Base-by-base conservation (phyloP, 345 rosid genomes). In the Hirschfeldia incana region DNA sequence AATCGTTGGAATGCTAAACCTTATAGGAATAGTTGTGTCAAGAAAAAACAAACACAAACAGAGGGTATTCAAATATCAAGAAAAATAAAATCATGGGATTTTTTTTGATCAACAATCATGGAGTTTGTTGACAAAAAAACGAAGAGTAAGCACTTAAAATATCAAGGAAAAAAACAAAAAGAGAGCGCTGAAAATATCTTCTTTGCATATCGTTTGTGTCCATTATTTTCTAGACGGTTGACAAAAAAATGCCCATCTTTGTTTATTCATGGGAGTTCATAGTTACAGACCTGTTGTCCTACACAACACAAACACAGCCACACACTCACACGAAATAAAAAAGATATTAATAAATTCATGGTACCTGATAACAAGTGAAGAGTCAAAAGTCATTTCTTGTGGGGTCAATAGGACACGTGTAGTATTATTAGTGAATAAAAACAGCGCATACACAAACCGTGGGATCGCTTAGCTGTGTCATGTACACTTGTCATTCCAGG, bases 391-490 rank as follows among this genome's bases (percentile, higher is more conserved):
- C 2, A 27, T 16, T 0, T 1, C 13, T 7, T 0, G 16, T 12
- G 8, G 2, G 15, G 15, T 16, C 29, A 49, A 21, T 1, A 4
- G 0, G 2, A 49, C 70, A 74, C 55, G 36, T 53, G 71, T 13
- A 9, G 34, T 5, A 8, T 2, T 7, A 3, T 12, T 3, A 33
- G 15, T 53, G 78, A 34, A 1, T 44, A 1, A 4, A 16, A 60
- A 8, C 59, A 12, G 15, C 11, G 30, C 13, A 37, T 5, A 6
- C 13, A 13, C 70, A 33, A 65, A 30, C 37, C 64, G 64, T 72
- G 75, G 75, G 37, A 70, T 55, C 63, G 4, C 60, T 55, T 70
- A 70, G 74, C 34, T 59, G 68, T 76, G 10, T 28, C 44, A 1
- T 68, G 21, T 55, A 55, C 72, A 57, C 72, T 5, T 78, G 81